Percentiles rank a stretch among this genome's conserved stretches.
Conservation (phyloP, 768 basidiomycete species). For the Boletellus ananiceps region DNA sequence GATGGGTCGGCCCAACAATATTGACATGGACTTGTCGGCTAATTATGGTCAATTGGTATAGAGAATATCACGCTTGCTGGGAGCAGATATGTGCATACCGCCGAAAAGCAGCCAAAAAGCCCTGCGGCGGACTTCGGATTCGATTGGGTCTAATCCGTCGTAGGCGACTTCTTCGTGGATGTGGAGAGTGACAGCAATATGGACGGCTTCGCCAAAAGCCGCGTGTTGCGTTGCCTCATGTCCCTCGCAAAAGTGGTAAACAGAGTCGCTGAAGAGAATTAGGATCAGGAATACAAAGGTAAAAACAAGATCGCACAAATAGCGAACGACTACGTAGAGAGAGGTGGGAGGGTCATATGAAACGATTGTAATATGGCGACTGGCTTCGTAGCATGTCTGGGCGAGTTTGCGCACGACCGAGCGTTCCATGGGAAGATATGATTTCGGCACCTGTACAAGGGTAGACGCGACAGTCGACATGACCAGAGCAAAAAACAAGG, state of each 20-base stretch:
- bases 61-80: background rate
- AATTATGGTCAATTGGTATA: conserved; percentile 3
- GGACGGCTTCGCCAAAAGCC: conserved; percentile 81
- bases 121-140: conserved; percentile 81
- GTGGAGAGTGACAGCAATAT: conserved; percentile 75
- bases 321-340: conserved; percentile 82
- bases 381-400: conserved; percentile 75
- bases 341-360: conserved; percentile 82
- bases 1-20: conserved; percentile 78
- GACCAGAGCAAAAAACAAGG: conserved; percentile 86
- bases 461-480: conserved; percentile 88
- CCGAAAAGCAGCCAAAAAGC: conserved; percentile 89
- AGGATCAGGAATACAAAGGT: conserved; percentile 1
- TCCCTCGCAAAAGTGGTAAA: conserved; percentile 87
- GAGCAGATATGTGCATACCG: conserved; percentile 43
- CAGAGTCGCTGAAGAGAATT: conserved; percentile 53
- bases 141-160: conserved; percentile 78
- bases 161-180: conserved; percentile 87
- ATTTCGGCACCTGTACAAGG: conserved; percentile 81
- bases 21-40: conserved; percentile 91
- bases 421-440: conserved; percentile 84
- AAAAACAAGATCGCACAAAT: conserved; percentile 57
- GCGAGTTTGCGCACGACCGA: conserved; percentile 81
- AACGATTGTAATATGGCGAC: conserved; percentile 72
- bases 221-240: conserved; percentile 86